Conservation (phyloP, 768 basidiomycete genomes). For the Suillus americanus region DNA sequence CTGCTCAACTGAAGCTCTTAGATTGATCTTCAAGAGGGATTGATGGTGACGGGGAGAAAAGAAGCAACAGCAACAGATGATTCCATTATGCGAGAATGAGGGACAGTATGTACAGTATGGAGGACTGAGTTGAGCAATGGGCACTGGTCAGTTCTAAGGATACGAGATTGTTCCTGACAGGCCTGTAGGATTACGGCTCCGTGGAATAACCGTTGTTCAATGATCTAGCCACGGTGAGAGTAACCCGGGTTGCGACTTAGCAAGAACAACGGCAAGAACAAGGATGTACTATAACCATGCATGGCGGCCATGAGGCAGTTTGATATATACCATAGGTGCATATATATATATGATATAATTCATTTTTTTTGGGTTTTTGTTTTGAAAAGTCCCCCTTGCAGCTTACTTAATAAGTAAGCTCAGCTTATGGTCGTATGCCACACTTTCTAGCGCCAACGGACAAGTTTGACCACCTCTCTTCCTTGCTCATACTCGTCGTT, state of each 20-base stretch:
- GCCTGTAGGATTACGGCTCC: neutral
- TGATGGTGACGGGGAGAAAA: constrained; percentile 16
- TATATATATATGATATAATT: neutral
- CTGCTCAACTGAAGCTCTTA: constrained; percentile 22
- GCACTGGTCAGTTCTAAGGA: too few relatives aligned
- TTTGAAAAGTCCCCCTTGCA: neutral
- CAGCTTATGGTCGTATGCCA: neutral
- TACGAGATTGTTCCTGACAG: neutral
- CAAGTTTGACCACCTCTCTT: neutral
- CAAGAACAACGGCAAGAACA: constrained; percentile 4
- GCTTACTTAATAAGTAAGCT: constrained; percentile 1
- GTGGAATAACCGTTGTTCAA: neutral
- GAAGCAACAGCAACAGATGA: neutral
- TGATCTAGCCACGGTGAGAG: neutral
- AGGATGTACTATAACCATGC: neutral
- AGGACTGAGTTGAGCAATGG: neutral
- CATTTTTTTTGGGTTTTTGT: neutral
- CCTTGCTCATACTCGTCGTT: neutral
- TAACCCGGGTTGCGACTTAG: neutral
- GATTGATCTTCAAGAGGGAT: constrained; percentile 31
- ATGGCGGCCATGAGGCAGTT: neutral
- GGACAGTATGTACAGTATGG: neutral
- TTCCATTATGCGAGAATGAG: constrained; percentile 24
- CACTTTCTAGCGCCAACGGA: neutral
- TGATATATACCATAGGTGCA: neutral